Evolutionary conservation across 805 yeast genomes (phyloP), one percentile per base, ranked within the genome.

Genomic region (Yamadazyma paraphyllophila): DNA sequence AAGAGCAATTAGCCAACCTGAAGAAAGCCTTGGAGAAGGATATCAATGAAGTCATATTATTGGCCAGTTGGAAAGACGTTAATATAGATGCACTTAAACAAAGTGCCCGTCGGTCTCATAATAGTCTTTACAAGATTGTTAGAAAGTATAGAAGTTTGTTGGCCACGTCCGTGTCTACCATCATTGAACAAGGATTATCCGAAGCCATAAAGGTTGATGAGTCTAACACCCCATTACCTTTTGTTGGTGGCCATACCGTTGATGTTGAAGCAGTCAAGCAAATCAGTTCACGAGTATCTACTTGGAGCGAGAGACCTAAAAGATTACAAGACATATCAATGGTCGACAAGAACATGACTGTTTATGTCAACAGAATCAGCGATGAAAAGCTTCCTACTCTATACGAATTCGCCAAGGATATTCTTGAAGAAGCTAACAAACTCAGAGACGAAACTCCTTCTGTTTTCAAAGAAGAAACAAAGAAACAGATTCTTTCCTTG

Each of bases 1-100:
- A 62, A 1, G 77, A 74, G 0, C 62, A 67, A 9, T 58, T 90
- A 8, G 56, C 54, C 0, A 58, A 59, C 1, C 74, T 75, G 1
- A 82, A 75, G 61, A 80, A 76, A 55, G 62, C 66, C 2, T 67
- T 92, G 30, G 88, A 83, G 47, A 92, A 91, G 59, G 89, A 89
- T 41, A 78, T 94, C 9, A 75, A 81, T 30, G 99, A 94, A 47
- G 83, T 90, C 3, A 89, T 94, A 36, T 67, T 88, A 37, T 72
- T 94, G 12, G 97, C 99, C 1, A 88, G 96, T 57, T 95, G 98
- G 98, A 90, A 91, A 55, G 99, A 94, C 67, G 91, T 90, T 10
- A 95, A 94, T 58, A 80, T 90, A 36, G 95, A 87, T 59, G 96
- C 99, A 0, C 74, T 94, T 57, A 90, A 88, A 55, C 97, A 91